Conservation (phyloP, 495 filamentous ascomycete species). For the Tricharina praecox region DNA sequence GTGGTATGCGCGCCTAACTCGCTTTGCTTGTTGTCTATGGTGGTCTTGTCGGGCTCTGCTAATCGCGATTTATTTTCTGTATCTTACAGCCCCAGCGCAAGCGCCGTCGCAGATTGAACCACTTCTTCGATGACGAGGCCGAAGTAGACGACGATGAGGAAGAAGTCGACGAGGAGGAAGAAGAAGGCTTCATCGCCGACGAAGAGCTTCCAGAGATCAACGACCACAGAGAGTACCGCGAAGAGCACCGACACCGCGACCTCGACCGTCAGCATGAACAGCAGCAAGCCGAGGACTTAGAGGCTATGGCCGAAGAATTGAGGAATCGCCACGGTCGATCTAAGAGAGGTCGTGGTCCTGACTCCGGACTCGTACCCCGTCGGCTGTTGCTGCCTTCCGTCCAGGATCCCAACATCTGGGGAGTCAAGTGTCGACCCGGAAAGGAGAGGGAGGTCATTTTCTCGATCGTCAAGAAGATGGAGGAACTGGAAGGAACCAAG, state of each 20-base stretch:
- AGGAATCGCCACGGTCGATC: constrained; percentile 64
- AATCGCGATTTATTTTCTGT: too few relatives aligned
- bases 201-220: constrained; percentile 60
- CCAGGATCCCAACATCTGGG: constrained; percentile 92
- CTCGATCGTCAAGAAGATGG: constrained; percentile 68
- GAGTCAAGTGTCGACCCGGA: constrained; percentile 75
- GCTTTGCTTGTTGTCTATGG: neutral
- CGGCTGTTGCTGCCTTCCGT: constrained; percentile 80
- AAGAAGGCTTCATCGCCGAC: constrained; percentile 68
- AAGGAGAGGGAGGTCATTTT: constrained; percentile 87
- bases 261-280: constrained; percentile 81
- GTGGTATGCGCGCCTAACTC: constrained; percentile 27
- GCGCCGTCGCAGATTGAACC: constrained; percentile 50
- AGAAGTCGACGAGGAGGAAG: constrained; percentile 76
- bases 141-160: constrained; percentile 83
- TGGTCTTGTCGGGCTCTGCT: constrained; percentile 4
- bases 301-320: constrained; percentile 75
- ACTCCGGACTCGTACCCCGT: constrained; percentile 60
- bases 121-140: constrained; percentile 84
- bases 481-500: constrained; percentile 55
- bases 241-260: constrained; percentile 85
- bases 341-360: constrained; percentile 31
- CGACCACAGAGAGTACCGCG: constrained; percentile 38
- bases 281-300: constrained; percentile 56
- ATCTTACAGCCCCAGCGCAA: constrained; percentile 36